Evolutionary conservation across 2,329 filamentous ascomycete genomes (phyloP).

Genomic region (Exophiala xenobiotica): DNA sequence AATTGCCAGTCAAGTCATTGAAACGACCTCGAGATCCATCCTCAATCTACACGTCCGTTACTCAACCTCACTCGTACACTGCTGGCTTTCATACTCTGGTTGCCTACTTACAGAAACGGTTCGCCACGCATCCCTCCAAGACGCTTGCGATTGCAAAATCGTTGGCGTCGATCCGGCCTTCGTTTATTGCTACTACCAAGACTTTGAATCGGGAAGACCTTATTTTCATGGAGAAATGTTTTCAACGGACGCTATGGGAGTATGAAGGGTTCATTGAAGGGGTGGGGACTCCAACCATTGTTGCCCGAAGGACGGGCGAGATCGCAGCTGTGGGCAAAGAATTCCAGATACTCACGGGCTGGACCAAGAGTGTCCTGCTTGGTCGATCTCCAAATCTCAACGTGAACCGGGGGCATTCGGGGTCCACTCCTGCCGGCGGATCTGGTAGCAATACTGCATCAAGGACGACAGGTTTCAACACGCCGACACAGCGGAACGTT

Average conservation of each 20-base stretch:
- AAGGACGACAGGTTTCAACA: constrained; percentile 47
- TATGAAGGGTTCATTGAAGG: constrained; percentile 91
- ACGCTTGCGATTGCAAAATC: constrained; percentile 81
- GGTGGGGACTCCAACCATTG: constrained; percentile 84
- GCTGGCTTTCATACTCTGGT: constrained; percentile 86
- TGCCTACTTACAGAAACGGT: constrained; percentile 73
- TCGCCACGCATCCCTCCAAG: constrained; percentile 64
- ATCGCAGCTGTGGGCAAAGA: constrained; percentile 95
- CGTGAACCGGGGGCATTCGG: constrained; percentile 65
- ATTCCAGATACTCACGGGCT: constrained; percentile 92
- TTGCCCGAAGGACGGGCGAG: constrained; percentile 88
- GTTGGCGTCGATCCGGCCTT: constrained; percentile 83
- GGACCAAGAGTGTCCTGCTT: constrained; percentile 84
- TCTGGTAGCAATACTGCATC: constrained; percentile 38
- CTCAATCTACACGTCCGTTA: constrained; percentile 83
- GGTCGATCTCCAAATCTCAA: constrained; percentile 87
- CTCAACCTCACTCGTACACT: constrained; percentile 88
- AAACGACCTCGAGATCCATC: constrained; percentile 70
- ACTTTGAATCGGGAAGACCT: constrained; percentile 86
- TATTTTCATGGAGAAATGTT: constrained; percentile 96
- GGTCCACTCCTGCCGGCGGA: constrained; percentile 35
- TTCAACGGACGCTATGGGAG: constrained; percentile 88
- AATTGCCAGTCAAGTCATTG: constrained; percentile 28
- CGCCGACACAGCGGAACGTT: constrained; percentile 38
- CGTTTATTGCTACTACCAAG: constrained; percentile 87